Evolutionary conservation across 495 filamentous ascomycete genomes (phyloP), one percentile per base, ranked within the genome.

Genomic region (Aspergillus funiculosus): DNA sequence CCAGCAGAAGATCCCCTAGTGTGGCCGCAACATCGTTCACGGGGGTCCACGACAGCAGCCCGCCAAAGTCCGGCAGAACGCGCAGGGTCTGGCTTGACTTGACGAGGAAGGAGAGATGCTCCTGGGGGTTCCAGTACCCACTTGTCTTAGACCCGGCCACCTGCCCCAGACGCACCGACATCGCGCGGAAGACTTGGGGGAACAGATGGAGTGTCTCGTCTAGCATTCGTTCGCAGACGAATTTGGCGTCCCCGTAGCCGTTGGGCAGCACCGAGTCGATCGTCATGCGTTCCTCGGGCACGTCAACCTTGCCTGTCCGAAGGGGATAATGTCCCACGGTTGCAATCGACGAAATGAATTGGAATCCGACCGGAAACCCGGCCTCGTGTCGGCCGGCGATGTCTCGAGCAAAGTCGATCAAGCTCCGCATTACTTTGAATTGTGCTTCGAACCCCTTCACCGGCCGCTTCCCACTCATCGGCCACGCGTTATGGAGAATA

Each of bases 401-500:
- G 0, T 63, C 68, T 0, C 50, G 13, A 0, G 71, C 71, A n/a
- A 80, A 56, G 25, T 72, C 58, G 15, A 77, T 30, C 1, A 80
- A 53, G 42, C 73, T 73, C 3, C 61, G 59, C 57, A 77, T 59
- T 6, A 60, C 43, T 10, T 58, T 50, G 50, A 82, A 74, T 44
- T 78, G 75, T 0, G 66, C 25, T 43, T 75, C 72, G 37, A 74
- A 75, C 6, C 48, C 61, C 1, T 56, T 50, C 0, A 80, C 10
- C 0, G 69, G 63, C 2, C 72, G 54, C 27, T 59, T 76, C 22
- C 32, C 61, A 48, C 58, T 74, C 75, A 80, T 79, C 0, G 69
- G 72, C 76, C 76, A 79, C 1, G 75, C 77, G 43, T 76, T 79
- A 52, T 80, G 76, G 22, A 79, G 48, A 13, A 80, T 67, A 30